These are phyloP conservation scores for Lactarius deliciosus DNA, from an alignment of 768 basidiomycete species.

Conservation along the genomic window DNA sequence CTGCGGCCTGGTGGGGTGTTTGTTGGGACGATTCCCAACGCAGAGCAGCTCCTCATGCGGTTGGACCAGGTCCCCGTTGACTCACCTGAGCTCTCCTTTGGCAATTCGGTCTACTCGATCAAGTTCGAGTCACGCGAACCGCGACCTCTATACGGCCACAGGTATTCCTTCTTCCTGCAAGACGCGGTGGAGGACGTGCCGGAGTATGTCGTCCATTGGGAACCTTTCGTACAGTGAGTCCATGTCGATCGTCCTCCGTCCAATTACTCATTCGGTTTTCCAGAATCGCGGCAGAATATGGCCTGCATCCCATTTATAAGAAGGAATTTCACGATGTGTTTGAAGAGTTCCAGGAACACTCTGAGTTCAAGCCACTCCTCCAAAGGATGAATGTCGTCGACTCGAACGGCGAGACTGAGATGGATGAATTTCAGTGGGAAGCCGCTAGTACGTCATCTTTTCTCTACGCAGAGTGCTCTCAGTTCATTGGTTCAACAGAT, in stretches of 20 bases:
- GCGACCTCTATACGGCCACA: constrained; percentile 77
- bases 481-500: constrained; percentile 51
- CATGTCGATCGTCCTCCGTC: constrained; percentile 15
- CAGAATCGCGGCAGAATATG: constrained; percentile 84
- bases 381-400: constrained; percentile 92
- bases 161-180: constrained; percentile 89
- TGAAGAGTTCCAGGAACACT: constrained; percentile 71
- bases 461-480: background rate
- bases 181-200: constrained; percentile 98
- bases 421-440: constrained; percentile 97
- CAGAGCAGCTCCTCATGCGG: constrained; percentile 70
- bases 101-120: constrained; percentile 88
- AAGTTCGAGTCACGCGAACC: constrained; percentile 73
- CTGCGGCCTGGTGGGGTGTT: constrained; percentile 86
- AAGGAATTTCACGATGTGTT: constrained; percentile 91
- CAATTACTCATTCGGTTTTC: background rate
- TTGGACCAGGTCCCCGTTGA: constrained; percentile 70
- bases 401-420: constrained; percentile 78
- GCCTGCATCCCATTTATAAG: constrained; percentile 70
- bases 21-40: constrained; percentile 95
- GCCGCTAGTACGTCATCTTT: constrained; percentile 80
- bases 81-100: constrained; percentile 72
- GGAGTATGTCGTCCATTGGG: constrained; percentile 97
- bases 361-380: constrained; percentile 82
- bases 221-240: constrained; percentile 79